phyloP scores from a whole-genome alignment of 108 stramenopile species.

The Skeletonema grethae region DNA sequence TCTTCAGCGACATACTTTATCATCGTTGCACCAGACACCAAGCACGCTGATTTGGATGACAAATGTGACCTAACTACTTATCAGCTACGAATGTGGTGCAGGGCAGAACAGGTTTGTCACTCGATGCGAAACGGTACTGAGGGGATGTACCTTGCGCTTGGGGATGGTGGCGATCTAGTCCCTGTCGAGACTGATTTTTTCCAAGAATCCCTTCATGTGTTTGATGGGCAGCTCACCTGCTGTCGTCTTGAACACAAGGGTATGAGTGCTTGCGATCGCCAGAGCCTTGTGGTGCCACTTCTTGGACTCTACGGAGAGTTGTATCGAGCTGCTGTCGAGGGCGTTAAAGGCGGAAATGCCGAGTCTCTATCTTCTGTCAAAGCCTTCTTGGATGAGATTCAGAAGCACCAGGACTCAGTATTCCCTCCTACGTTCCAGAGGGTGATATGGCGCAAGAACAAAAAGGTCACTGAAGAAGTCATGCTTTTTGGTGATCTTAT shows the following conservation, averaged over 20 bases:
- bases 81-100: constrained; percentile 47
- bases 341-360: constrained; percentile 30
- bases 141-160: constrained; percentile 38
- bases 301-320: constrained; percentile 48
- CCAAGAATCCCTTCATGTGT: constrained; percentile 31
- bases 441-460: constrained; percentile 49
- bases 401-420: constrained; percentile 40
- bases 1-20: constrained; percentile 42
- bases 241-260: constrained; percentile 48
- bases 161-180: background rate
- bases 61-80: constrained; percentile 33
- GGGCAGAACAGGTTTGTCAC: constrained; percentile 49
- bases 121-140: constrained; percentile 36
- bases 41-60: constrained; percentile 33
- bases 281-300: constrained; percentile 44
- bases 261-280: constrained; percentile 41
- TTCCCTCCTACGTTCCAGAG: constrained; percentile 41
- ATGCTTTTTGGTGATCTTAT: constrained; percentile 46
- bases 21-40: constrained; percentile 35
- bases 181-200: constrained; percentile 24
- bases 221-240: constrained; percentile 45
- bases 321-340: constrained; percentile 28
- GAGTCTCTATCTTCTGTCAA: constrained; percentile 34
- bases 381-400: constrained; percentile 38
- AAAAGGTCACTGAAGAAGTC: constrained; percentile 35